These are phyloP conservation scores for Ceratocystis eucalypticola DNA, from an alignment of 2,329 filamentous ascomycete genomes.

Conservation along the genomic window DNA sequence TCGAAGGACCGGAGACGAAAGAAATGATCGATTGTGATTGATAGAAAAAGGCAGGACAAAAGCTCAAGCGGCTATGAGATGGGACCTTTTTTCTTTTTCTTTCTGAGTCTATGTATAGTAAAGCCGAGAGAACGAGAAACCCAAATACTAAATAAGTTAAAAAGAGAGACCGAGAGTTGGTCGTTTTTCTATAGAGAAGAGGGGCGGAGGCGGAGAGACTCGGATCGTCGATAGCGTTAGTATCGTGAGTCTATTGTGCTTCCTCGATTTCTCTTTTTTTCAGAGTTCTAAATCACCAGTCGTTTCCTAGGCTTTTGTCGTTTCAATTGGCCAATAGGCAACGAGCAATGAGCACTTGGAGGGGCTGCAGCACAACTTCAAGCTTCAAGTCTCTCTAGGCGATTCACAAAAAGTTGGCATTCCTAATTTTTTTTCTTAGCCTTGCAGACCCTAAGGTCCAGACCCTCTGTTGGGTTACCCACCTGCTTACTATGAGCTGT, in stretches of 20 bases:
- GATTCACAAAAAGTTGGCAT: neutral
- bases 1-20: neutral
- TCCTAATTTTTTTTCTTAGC: neutral
- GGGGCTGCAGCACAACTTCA: constrained; percentile 1
- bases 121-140: neutral
- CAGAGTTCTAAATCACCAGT: neutral
- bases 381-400: constrained; percentile 3
- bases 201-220: neutral
- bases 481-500: too few relatives aligned
- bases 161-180: neutral
- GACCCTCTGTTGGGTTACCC: too few relatives aligned
- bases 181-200: neutral
- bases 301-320: neutral
- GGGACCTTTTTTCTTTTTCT: too few relatives aligned
- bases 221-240: neutral
- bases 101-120: too few relatives aligned
- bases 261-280: neutral
- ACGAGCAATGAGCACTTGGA: neutral
- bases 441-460: neutral
- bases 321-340: neutral
- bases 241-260: neutral
- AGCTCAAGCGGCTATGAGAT: too few relatives aligned
- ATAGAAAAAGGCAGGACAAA: too few relatives aligned
- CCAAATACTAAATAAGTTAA: neutral
- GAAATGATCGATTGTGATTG: neutral